Conservation (phyloP, 352 stramenopile species). For the Halophytophthora batemanensis region DNA sequence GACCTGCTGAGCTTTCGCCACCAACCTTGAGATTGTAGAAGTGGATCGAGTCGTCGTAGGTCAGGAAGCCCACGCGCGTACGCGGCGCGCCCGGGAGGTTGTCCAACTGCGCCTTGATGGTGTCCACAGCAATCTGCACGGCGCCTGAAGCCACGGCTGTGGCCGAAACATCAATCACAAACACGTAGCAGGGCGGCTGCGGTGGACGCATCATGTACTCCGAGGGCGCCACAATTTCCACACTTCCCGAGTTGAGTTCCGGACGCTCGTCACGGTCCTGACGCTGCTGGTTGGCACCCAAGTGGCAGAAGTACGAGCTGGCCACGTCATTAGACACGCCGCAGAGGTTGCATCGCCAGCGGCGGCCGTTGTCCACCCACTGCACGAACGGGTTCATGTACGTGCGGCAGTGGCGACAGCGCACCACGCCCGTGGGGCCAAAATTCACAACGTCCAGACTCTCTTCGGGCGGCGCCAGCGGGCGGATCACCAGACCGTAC, state of each 20-base stretch:
- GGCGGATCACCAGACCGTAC: slow-evolving; percentile 82
- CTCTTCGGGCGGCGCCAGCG: slow-evolving; percentile 65
- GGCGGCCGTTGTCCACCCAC: slow-evolving; percentile 86
- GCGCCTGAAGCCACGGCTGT: slow-evolving; percentile 65
- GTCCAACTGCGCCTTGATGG: slow-evolving; percentile 81
- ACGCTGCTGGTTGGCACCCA: slow-evolving; percentile 93
- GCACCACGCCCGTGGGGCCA: slow-evolving; percentile 73
- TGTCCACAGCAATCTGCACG: slow-evolving; percentile 67
- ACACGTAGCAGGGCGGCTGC: slow-evolving; percentile 85
- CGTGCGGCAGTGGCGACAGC: slow-evolving; percentile 86
- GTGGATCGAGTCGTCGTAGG: slow-evolving; percentile 82
- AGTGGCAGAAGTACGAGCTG: slow-evolving; percentile 97
- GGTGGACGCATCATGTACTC: slow-evolving; percentile 91
- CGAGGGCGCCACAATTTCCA: slow-evolving; percentile 84
- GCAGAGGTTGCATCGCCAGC: slow-evolving; percentile 89
- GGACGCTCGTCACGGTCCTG: slow-evolving; percentile 91
- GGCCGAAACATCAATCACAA: slow-evolving; percentile 88
- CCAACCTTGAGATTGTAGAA: slow-evolving; percentile 89
- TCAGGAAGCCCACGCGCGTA: slow-evolving; percentile 84
- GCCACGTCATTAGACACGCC: slow-evolving; percentile 89
- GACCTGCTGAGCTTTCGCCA: slow-evolving; percentile 45
- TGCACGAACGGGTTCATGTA: slow-evolving; percentile 90
- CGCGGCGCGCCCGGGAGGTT: slow-evolving; percentile 67
- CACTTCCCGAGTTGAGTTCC: slow-evolving; percentile 67
- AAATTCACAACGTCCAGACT: slow-evolving; percentile 88